phyloP scores from a whole-genome alignment of 352 stramenopile genomes.

The Phytophthora palmivora region DNA sequence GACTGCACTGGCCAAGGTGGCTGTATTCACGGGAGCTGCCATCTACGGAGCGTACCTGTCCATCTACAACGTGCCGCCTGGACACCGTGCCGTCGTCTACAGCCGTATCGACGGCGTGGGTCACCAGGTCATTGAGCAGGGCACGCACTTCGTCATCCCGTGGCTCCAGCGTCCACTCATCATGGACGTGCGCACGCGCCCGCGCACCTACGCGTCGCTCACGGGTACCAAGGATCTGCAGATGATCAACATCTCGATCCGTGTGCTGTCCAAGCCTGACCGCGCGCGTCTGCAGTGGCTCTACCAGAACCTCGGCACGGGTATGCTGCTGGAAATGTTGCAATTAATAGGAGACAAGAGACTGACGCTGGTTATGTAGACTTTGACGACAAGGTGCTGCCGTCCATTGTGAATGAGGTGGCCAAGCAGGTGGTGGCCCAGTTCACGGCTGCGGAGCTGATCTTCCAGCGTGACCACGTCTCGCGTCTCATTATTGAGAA shows the following conservation, averaged over 20 bases:
- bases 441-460: constrained; percentile 99
- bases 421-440: constrained; percentile 99
- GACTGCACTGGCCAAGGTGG: constrained; percentile 67
- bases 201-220: constrained; percentile 93
- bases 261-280: constrained; percentile 98
- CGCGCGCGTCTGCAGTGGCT: constrained; percentile 95
- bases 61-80: constrained; percentile 90
- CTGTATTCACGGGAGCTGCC: constrained; percentile 62
- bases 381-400: constrained; percentile 98
- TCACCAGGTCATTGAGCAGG: constrained; percentile 88
- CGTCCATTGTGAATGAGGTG: constrained; percentile 99
- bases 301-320: constrained; percentile 95
- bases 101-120: constrained; percentile 89
- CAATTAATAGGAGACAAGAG: background rate
- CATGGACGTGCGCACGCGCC: constrained; percentile 94
- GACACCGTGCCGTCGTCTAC: constrained; percentile 91
- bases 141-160: constrained; percentile 97
- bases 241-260: constrained; percentile 99
- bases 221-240: constrained; percentile 98
- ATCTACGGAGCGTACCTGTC: constrained; percentile 85
- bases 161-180: constrained; percentile 97
- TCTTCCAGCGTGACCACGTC: constrained; percentile 99
- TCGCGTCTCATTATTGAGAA: constrained; percentile 94
- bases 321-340: constrained; percentile 37
- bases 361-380: constrained; percentile 61